Base-by-base conservation (phyloP, 2,329 filamentous ascomycete species). In the Talaromyces sp. region DNA sequence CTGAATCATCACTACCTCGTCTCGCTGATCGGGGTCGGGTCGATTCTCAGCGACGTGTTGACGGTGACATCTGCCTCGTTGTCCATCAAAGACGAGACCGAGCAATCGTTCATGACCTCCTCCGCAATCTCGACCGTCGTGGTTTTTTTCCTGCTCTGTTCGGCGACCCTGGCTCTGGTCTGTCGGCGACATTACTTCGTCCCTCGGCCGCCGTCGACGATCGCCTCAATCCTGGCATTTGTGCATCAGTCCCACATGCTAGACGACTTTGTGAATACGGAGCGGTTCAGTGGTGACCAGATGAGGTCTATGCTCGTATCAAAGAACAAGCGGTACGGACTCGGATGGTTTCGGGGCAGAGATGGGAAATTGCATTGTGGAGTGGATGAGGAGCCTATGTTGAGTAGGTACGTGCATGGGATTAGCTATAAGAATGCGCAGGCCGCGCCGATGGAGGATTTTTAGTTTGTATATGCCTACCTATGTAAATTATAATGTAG, bases 161-260 rank as follows among this genome's bases (percentile, higher is more conserved):
- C 89, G 23, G 84, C 88, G 0, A 73, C 76, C 1, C 69, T 87
- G 1, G 87, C 89, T 18, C 88, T 89, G 69, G 63, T 80, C 18
- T 82, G 84, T 1, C 84, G 90, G 14, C 82, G 86, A 0, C 84
- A 86, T 61, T 84, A 89, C 2, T 92, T 93, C 73, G 78, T 93
- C 62, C 90, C 90, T 1, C 84, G 90, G 4, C 88, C 92, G 77
- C 89, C 90, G 3, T 91, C 88, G 68, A 92, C 89, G 21, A 92
- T 93, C 68, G 87, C 89, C 1, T 87, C 85, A 48, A 85, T 92
- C 60, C 80, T 93, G 60, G 89, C 88, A 0, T 93, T 89, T 70
- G 89, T 93, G 64, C 88, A 93, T 74, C 89, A 92, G 76, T 88
- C 84, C 73, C 90, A 89, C 76, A 92, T 93, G 90, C 77, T 93